Conservation (phyloP, 129 eudicot species). For the Solidago caesia region DNA sequence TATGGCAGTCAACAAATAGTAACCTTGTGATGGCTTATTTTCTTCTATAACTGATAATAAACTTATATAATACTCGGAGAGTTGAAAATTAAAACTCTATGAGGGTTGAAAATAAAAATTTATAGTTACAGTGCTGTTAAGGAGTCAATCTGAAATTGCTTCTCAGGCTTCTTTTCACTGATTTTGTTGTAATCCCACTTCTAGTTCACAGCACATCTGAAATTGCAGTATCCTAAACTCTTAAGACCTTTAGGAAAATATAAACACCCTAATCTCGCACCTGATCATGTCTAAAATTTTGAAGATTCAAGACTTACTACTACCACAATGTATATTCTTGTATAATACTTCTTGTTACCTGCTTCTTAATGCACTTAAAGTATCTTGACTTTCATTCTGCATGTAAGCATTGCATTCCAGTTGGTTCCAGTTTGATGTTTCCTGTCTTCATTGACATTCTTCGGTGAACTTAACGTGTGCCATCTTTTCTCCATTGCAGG, state of each 20-base stretch:
- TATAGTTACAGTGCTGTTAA: neutral
- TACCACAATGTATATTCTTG: neutral
- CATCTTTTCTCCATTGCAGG: constrained; percentile 40
- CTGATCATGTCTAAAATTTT: neutral
- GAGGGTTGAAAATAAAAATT: too few species aligned
- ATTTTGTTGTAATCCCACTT: neutral
- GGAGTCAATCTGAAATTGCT: neutral
- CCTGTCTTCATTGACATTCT: constrained; percentile 6
- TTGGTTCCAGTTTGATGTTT: constrained; percentile 16
- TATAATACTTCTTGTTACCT: neutral
- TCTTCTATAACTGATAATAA: neutral
- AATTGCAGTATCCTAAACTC: neutral
- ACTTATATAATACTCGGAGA: neutral
- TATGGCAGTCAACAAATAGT: neutral
- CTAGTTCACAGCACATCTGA: neutral
- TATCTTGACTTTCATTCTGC: neutral
- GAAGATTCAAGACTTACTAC: neutral
- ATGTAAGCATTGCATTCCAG: neutral
- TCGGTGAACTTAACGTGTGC: neutral
- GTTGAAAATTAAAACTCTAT: neutral
- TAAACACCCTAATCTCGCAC: neutral
- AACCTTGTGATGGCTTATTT: neutral
- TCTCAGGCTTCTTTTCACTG: constrained; percentile 2
- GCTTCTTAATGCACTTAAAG: neutral
- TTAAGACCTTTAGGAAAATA: neutral